Conservation (phyloP, 495 filamentous ascomycete species). For the Podospora pseudoanserina region DNA sequence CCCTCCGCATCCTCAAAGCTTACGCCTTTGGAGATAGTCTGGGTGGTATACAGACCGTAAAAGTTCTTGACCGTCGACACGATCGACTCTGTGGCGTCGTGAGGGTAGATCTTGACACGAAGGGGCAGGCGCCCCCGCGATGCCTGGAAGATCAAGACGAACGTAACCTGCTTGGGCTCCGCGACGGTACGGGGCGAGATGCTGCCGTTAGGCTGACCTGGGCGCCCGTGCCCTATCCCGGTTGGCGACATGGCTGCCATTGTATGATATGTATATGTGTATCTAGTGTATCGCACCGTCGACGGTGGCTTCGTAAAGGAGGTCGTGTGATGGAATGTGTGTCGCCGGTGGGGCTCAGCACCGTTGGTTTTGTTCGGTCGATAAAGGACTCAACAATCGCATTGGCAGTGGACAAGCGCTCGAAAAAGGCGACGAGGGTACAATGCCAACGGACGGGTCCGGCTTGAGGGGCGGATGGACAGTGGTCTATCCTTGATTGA, state of each 20-base stretch:
- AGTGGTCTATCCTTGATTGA: conserved; percentile 17
- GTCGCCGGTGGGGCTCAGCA: background rate
- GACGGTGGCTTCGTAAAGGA: background rate
- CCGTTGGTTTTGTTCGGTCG: background rate
- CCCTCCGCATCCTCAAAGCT: conserved; percentile 87
- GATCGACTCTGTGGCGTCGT: conserved; percentile 94
- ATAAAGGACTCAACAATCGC: conserved; percentile 1
- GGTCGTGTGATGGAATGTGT: background rate
- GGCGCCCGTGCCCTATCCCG: conserved; percentile 13
- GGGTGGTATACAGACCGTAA: conserved; percentile 80
- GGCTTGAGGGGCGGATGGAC: conserved; percentile 11
- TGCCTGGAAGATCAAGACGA: conserved; percentile 75
- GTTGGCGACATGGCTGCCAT: conserved; percentile 23
- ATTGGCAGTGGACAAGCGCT: background rate
- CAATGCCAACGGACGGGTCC: conserved; percentile 1
- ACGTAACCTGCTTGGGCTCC: conserved; percentile 74
- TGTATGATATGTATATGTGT: conserved; percentile 3
- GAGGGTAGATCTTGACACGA: conserved; percentile 84
- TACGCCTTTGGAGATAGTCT: conserved; percentile 63
- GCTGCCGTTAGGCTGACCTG: conserved; percentile 33
- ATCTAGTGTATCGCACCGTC: background rate
- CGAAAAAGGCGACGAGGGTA: conserved; percentile 1
- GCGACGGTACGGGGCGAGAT: conserved; percentile 45
- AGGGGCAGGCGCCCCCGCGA: conserved; percentile 79
- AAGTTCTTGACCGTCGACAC: conserved; percentile 97